Conservation (phyloP, 805 yeast genomes). For the Saccharomycopsis oosterbeekiorum region DNA sequence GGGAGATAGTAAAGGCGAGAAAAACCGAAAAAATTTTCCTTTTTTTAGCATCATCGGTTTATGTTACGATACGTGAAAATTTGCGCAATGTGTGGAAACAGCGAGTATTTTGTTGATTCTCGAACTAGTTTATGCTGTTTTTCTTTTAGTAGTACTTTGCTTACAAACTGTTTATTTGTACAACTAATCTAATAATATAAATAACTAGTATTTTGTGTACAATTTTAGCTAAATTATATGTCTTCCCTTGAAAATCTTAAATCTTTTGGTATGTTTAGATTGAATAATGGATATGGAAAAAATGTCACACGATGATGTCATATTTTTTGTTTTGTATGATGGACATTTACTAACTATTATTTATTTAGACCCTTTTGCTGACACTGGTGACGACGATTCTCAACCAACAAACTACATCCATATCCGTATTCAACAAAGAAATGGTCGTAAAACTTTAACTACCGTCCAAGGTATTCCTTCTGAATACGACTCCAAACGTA, state of each 20-base stretch:
- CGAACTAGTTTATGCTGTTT: not conserved
- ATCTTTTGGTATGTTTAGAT: slow-evolving; percentile 47
- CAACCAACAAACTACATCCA: slow-evolving; percentile 94
- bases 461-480: slow-evolving; percentile 96
- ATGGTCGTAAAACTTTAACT: slow-evolving; percentile 97
- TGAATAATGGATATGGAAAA: not conserved
- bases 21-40: too few species aligned
- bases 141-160: too few species aligned
- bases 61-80: not conserved
- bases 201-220: not conserved
- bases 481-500: slow-evolving; percentile 91
- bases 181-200: not conserved
- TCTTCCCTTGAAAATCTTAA: slow-evolving; percentile 88
- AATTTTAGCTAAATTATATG: slow-evolving; percentile 32
- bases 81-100: not conserved
- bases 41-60: not conserved
- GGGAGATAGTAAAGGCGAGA: not conserved
- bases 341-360: slow-evolving; percentile 1
- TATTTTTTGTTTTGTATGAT: not conserved
- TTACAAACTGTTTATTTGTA: too few species aligned
- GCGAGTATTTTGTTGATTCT: not conserved
- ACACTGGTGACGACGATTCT: slow-evolving; percentile 98
- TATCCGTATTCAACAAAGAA: slow-evolving; percentile 98
- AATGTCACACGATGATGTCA: not conserved
- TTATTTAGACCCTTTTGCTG: slow-evolving; percentile 88